Evolutionary conservation across 176 grass and related monocot genomes (phyloP).

Genomic region (Hsuehochloa calcarea): DNA sequence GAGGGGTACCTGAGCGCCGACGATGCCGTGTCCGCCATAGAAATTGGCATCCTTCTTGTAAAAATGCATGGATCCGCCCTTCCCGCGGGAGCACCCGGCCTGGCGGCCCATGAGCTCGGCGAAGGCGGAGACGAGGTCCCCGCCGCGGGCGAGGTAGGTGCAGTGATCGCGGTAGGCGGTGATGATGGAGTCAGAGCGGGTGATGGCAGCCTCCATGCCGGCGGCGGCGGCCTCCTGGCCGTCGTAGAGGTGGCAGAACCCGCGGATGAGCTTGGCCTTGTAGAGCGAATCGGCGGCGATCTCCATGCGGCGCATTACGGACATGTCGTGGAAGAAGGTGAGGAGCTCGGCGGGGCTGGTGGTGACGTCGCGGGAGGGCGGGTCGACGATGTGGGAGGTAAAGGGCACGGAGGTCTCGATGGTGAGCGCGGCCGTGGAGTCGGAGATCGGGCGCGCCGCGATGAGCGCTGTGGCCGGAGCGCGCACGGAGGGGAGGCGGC

Average conservation of each 20-base stretch:
- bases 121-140: constrained; percentile 72
- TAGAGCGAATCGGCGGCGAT: constrained; percentile 98
- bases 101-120: constrained; percentile 89
- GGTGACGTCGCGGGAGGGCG: constrained; percentile 72
- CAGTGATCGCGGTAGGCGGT: constrained; percentile 98
- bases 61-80: constrained; percentile 99
- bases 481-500: constrained; percentile 45
- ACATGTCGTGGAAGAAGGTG: constrained; percentile 85
- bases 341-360: constrained; percentile 75
- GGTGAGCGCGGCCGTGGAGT: constrained; percentile 52
- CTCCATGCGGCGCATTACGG: constrained; percentile 92
- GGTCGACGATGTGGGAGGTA: constrained; percentile 83
- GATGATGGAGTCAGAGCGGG: constrained; percentile 81
- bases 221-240: constrained; percentile 92
- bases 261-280: constrained; percentile 99
- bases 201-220: constrained; percentile 94
- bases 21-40: constrained; percentile 91
- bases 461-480: constrained; percentile 1
- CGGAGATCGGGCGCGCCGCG: constrained; percentile 41
- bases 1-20: constrained; percentile 88
- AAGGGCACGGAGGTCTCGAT: constrained; percentile 93
- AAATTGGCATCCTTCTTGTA: constrained; percentile 92
- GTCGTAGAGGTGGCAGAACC: constrained; percentile 97
- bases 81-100: constrained; percentile 69
- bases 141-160: constrained; percentile 72